These are phyloP conservation scores for Candida koratica DNA, from an alignment of 805 yeast species.

Conservation along the genomic window DNA sequence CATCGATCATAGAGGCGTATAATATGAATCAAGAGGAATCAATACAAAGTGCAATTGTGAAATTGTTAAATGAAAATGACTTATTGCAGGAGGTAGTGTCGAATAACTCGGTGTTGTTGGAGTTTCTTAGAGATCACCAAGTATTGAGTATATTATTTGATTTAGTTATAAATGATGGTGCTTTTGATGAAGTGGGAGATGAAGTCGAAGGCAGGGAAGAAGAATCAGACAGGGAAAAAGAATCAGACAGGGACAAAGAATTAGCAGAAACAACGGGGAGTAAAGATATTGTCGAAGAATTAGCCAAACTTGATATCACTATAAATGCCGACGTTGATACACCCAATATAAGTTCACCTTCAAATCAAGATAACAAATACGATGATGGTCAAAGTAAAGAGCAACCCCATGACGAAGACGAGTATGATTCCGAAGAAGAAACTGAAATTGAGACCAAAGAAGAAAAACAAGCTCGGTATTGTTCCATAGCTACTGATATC, in stretches of 20 bases:
- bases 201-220: conserved; percentile 3
- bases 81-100: conserved; percentile 40
- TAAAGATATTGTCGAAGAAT: conserved; percentile 5
- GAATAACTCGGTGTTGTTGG: conserved; percentile 40
- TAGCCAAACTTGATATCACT: conserved; percentile 6
- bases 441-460: conserved; percentile 26
- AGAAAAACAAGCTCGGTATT: conserved; percentile 33
- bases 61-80: conserved; percentile 41
- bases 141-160: conserved; percentile 37
- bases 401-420: conserved; percentile 24
- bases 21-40: conserved; percentile 17
- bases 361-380: conserved; percentile 12
- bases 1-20: conserved; percentile 36
- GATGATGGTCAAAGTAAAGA: conserved; percentile 21
- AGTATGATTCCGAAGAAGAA: conserved; percentile 23
- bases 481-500: conserved; percentile 72
- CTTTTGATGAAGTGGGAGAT: conserved; percentile 8
- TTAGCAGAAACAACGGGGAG: conserved; percentile 7
- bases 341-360: too few species aligned
- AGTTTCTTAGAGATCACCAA: conserved; percentile 37
- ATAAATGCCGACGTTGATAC: too few species aligned
- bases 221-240: conserved; percentile 3
- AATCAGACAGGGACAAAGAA: background rate
- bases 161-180: conserved; percentile 34
- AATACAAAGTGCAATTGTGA: conserved; percentile 17